These are phyloP conservation scores for Kazachstania sp. DNA, from an alignment of 1,139 yeast genomes.

Conservation along the genomic window DNA sequence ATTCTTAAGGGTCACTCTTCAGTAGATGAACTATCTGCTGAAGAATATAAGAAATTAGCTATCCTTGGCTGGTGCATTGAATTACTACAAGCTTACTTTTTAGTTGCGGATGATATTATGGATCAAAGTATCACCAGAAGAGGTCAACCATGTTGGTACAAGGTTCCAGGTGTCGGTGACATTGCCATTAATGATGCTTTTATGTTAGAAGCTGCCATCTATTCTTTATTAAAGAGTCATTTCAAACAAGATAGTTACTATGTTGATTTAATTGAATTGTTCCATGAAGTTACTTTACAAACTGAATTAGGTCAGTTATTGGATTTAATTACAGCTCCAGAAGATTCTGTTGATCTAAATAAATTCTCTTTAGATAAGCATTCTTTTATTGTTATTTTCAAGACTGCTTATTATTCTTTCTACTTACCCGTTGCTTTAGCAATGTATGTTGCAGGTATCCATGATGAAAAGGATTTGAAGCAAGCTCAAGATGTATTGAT, in stretches of 20 bases:
- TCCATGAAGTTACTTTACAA: conserved; percentile 92
- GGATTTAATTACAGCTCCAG: conserved; percentile 96
- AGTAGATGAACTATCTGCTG: conserved; percentile 49
- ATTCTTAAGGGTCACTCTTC: conserved; percentile 59
- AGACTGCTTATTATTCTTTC: conserved; percentile 96
- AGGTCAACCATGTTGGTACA: conserved; percentile 99
- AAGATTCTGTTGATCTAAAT: conserved; percentile 78
- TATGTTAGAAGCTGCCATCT: conserved; percentile 94
- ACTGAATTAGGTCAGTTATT: conserved; percentile 95
- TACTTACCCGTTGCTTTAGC: conserved; percentile 97
- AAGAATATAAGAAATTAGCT: conserved; percentile 77
- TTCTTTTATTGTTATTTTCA: conserved; percentile 89
- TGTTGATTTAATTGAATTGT: conserved; percentile 81
- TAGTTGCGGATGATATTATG: conserved; percentile 99
- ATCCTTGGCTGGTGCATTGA: conserved; percentile 95
- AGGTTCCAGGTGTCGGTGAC: conserved; percentile 67
- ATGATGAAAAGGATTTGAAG: conserved; percentile 61
- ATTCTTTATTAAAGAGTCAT: conserved; percentile 78
- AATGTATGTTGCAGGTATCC: conserved; percentile 83
- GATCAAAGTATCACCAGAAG: conserved; percentile 95
- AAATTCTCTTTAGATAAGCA: conserved; percentile 86
- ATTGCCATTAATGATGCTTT: conserved; percentile 96
- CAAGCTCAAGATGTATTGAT: conserved; percentile 84
- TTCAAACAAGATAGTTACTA: conserved; percentile 77
- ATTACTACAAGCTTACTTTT: conserved; percentile 88